Percentiles rank a stretch among this genome's conserved stretches.
Conservation (phyloP, 1,284 basidiomycete genomes). For the Neonothopanus nambi region DNA sequence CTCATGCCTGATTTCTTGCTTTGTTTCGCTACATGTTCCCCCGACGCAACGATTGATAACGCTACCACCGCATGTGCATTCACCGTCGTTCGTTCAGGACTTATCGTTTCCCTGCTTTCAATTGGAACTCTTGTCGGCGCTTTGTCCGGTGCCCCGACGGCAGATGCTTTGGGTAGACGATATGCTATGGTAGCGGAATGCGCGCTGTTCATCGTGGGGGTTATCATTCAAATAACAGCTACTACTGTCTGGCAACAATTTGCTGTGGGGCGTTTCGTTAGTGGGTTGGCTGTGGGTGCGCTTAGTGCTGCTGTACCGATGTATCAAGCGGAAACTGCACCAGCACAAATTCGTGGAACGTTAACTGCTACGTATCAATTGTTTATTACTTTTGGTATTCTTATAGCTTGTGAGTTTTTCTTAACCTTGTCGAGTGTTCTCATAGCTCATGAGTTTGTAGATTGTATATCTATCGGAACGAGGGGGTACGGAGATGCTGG, state of each 20-base stretch:
- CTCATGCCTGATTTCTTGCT: conserved; percentile 73
- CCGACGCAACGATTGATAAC: conserved; percentile 27
- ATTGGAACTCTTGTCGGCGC: conserved; percentile 68
- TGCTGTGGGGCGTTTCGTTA: conserved; percentile 69
- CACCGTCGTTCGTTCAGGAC: conserved; percentile 51
- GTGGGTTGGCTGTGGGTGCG: conserved; percentile 71
- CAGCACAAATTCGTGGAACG: conserved; percentile 76
- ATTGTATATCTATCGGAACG: conserved; percentile 62
- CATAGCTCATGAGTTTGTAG: conserved; percentile 26
- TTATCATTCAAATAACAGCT: conserved; percentile 61
- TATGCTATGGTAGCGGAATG: conserved; percentile 74
- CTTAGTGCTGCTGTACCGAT: conserved; percentile 78
- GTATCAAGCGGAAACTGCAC: conserved; percentile 79
- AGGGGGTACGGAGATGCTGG: conserved; percentile 45
- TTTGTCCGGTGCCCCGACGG: conserved; percentile 60
- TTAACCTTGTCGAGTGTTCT: background rate
- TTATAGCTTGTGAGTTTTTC: conserved; percentile 60
- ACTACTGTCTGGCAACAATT: conserved; percentile 59
- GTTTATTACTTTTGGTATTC: conserved; percentile 77
- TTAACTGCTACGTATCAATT: conserved; percentile 73
- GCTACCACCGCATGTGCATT: conserved; percentile 46
- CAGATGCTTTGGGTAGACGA: conserved; percentile 70
- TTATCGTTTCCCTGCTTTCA: conserved; percentile 71
- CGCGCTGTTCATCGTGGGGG: conserved; percentile 67
- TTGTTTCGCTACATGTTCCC: conserved; percentile 58